Evolutionary conservation across 768 basidiomycete species (phyloP), one percentile per base, ranked within the genome.

Genomic region (Calvatia gigantea): DNA sequence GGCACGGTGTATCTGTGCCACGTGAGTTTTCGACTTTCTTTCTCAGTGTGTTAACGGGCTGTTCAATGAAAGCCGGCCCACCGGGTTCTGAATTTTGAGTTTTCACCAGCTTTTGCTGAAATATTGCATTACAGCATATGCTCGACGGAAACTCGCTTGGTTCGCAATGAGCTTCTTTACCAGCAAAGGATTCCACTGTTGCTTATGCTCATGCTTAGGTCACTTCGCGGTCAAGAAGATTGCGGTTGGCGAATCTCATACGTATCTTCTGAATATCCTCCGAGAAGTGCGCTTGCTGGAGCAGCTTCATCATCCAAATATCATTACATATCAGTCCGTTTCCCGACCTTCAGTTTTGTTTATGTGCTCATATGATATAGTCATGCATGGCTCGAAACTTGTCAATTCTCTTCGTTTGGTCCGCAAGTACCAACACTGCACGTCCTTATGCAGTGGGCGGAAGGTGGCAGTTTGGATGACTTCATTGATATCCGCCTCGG

Each of bases 161-260:
- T 86, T 62, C 63, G 74, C 23, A 8, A n/a, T 39, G 21, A 19
- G 27, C 65, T 48, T 50, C 21, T 52, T 32, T 35, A 23, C 17
- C 9, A 14, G 56, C 45, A 43, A 42, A 31, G 44, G 45, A 46
- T 60, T 55, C 39, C 28, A 52, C 31, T 54, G 41, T 29, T 50
- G 32, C 6, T 44, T 25, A 38, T 54, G 9, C 2, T n/a, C 42
- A 12, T 15, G 11, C 44, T 21, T 60, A 82, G 90, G 90, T 27
- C 87, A 86, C 61, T 97, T 95, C 67, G 95, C 95, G 0, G 90
- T 97, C 44, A 98, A 98, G 74, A 98, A 97, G 69, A 93, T 98
- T 19, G 94, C 96, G 0, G 90, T 98, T 0, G 94, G 94, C 45
- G 84, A 91, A 64, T 95, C 92, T 0, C 89, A 93, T 61, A 78